Conservation (phyloP, 78 protist genomes). For the Ministeria vibrans region DNA sequence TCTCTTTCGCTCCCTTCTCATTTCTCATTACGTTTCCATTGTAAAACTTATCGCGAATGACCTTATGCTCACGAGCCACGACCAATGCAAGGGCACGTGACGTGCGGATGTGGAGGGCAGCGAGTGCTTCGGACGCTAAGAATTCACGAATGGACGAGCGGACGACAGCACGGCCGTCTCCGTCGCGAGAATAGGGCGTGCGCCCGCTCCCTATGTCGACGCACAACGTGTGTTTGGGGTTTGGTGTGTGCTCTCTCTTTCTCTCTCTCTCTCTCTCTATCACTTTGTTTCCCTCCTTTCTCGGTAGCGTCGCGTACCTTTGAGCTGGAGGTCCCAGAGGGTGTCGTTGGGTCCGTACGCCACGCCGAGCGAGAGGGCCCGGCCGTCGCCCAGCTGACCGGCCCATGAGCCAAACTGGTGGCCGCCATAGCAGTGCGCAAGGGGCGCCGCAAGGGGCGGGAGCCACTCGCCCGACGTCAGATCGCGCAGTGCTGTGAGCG, state of each 20-base stretch:
- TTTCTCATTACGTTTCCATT: no score
- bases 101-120: slow-evolving; percentile 39
- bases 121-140: slow-evolving; percentile 51
- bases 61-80: slow-evolving; percentile 6
- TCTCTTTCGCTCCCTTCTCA: slow-evolving; percentile 28
- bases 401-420: slow-evolving; percentile 35
- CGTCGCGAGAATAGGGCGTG: slow-evolving; percentile 66
- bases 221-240: slow-evolving; percentile 38
- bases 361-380: slow-evolving; percentile 57
- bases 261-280: no score
- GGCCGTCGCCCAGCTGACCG: slow-evolving; percentile 71
- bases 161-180: slow-evolving; percentile 71
- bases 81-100: slow-evolving; percentile 56
- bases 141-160: slow-evolving; percentile 67
- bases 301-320: no score
- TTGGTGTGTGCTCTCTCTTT: no score
- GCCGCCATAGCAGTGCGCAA: slow-evolving; percentile 24
- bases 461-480: no score
- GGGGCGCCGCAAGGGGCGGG: no score
- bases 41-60: slow-evolving; percentile 28
- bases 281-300: no score
- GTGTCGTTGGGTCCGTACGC: neutral
- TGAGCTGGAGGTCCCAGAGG: slow-evolving; percentile 14
- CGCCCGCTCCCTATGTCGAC: no score
- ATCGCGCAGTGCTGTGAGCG: no score